A percentile compares a stretch with the other conserved stretches of the same genome.
phyloP scores from a whole-genome alignment of 78 protist species.

The Dictyostelium firmibasis region DNA sequence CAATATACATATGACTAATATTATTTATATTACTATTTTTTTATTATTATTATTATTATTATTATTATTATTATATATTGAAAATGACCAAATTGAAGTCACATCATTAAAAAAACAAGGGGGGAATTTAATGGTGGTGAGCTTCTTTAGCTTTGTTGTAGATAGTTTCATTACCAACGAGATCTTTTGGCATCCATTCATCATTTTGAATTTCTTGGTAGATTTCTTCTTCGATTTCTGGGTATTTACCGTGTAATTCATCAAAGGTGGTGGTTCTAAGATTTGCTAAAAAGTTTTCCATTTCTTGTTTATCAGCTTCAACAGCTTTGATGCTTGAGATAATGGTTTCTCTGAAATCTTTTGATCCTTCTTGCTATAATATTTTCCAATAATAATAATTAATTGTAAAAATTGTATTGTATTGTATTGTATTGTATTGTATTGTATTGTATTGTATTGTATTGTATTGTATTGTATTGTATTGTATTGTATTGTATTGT shows the following conservation, averaged over 20 bases:
- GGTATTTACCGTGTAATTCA: conserved; percentile 41
- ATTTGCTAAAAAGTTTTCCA: not conserved
- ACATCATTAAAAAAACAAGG: not conserved
- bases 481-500: too few relatives aligned
- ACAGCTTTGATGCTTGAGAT: not conserved
- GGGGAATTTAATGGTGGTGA: conserved; percentile 30
- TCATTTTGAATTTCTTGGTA: conserved; percentile 20
- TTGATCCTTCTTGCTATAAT: not conserved
- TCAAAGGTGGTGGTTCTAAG: conserved; percentile 10
- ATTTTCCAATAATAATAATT: not conserved
- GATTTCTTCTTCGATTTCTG: conserved; percentile 48
- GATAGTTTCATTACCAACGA: conserved; percentile 13
- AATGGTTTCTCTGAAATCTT: not conserved
- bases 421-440: too few relatives aligned
- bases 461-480: too few relatives aligned
- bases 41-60: too few relatives aligned
- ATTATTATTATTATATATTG: not conserved
- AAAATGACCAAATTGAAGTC: not conserved
- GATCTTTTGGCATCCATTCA: conserved; percentile 63
- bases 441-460: too few relatives aligned
- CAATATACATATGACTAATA: not conserved
- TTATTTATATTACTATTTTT: not conserved
- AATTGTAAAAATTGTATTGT: too few relatives aligned
- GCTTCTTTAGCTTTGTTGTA: conserved; percentile 6
- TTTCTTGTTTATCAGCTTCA: not conserved